These are phyloP conservation scores for Aspergillus quadricinctus DNA, from an alignment of 2,329 filamentous ascomycete species.

Conservation along the genomic window DNA sequence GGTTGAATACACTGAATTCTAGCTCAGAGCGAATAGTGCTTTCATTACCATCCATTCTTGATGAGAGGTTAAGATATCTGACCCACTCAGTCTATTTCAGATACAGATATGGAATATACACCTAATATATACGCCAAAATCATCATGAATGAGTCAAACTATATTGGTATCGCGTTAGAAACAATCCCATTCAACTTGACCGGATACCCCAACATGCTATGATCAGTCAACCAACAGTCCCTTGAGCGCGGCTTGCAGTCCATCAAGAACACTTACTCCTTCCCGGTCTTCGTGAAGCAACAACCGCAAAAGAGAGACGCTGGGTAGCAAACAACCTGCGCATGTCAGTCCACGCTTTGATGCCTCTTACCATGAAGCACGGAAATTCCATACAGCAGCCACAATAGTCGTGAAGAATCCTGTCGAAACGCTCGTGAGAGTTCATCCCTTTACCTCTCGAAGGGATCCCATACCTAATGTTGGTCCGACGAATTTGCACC, in stretches of 20 bases:
- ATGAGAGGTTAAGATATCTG: not conserved
- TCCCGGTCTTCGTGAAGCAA: slow-evolving; percentile 50
- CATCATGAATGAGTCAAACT: not conserved
- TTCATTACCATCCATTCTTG: not conserved
- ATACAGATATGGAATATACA: not conserved
- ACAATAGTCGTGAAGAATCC: slow-evolving; percentile 46
- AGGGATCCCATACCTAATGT: slow-evolving; percentile 42
- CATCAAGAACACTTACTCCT: slow-evolving; percentile 40
- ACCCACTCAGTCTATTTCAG: not conserved
- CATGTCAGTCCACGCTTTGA: not conserved
- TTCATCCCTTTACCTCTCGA: not conserved
- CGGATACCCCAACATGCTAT: slow-evolving; percentile 49
- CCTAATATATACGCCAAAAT: not conserved
- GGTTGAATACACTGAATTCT: no score
- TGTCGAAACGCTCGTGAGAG: slow-evolving; percentile 8
- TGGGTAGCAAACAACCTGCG: slow-evolving; percentile 52
- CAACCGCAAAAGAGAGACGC: slow-evolving; percentile 55
- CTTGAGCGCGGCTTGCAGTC: not conserved
- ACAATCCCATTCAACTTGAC: slow-evolving; percentile 50
- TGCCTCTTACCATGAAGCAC: not conserved
- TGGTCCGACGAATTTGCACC: slow-evolving; percentile 54
- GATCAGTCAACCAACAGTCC: slow-evolving; percentile 14
- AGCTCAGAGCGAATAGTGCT: not conserved
- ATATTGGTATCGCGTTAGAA: slow-evolving; percentile 45
- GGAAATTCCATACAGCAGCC: slow-evolving; percentile 46